Base-by-base conservation (phyloP, 331 rosid genomes). In the Quercus phellos region DNA sequence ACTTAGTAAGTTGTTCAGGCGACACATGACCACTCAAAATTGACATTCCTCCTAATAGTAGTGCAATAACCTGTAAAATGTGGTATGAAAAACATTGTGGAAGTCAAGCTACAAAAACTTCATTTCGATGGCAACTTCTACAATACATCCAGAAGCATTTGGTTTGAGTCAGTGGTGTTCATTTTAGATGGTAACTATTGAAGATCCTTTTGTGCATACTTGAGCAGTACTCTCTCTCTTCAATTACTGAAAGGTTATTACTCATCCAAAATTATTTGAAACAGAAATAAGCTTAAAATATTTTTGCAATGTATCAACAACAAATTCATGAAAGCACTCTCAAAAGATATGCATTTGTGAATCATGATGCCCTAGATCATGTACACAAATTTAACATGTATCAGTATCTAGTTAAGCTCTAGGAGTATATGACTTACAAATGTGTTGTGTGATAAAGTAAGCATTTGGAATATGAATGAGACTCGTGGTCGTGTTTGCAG, bases 1-100 rank as follows among this genome's bases (percentile, higher is more conserved):
- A 93, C 89, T 88, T 89, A 18, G 91, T 90, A 73, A 93, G 94
- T 85, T 93, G 93, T 86, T 90, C 98, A 34, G 84, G 69, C 29
- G 92, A 84, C 54, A 87, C 81, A 84, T 56, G 66, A 76, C 90
- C 86, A 68, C 81, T 59, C 72, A 87, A 74, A 72, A 85, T 63
- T 18, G 90, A 88, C 77, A 86, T 77, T 35, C 96, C 94, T 78
- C 90, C 96, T 29, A 90, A 72, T 35, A 88, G 74, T 38, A 93
- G 84, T 1, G 94, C 96, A 82, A 90, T 26, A 76, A 90, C 82
- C 98, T 93, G 88, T 77, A 72, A 63, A 70, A 81, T 53, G 76
- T 67, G 19, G 74, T 79, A 80, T 72, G 43, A 76, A 16, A 81
- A 18, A 68, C 6, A 70, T 35, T 6, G 16, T 22, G 73, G 61